A percentile compares a stretch with the other conserved stretches of the same genome.
phyloP scores from a whole-genome alignment of 2,329 filamentous ascomycete genomes.

The Daldinia eschscholtzii region DNA sequence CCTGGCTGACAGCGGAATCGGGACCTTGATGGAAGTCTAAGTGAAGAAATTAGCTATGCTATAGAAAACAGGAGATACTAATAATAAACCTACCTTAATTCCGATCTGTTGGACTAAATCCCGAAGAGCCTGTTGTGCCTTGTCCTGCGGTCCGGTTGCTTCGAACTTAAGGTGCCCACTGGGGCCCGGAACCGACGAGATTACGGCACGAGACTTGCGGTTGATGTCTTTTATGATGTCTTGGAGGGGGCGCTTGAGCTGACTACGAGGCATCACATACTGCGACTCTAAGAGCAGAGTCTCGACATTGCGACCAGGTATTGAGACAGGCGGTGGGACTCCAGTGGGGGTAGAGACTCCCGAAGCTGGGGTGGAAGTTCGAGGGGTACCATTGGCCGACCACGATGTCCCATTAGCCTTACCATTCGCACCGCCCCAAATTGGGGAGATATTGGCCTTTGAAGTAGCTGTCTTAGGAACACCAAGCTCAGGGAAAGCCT shows the following conservation, averaged over 20 bases:
- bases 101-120: slow-evolving; percentile 91
- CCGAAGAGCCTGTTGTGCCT: slow-evolving; percentile 88
- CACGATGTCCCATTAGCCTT: slow-evolving; percentile 67
- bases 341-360: slow-evolving; percentile 64
- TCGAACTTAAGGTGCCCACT: slow-evolving; percentile 84
- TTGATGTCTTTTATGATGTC: slow-evolving; percentile 94
- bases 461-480: slow-evolving; percentile 71
- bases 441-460: slow-evolving; percentile 72
- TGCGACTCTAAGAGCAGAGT: slow-evolving; percentile 78
- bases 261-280: slow-evolving; percentile 79
- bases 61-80: background rate
- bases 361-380: slow-evolving; percentile 73
- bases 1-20: slow-evolving; percentile 85
- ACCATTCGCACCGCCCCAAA: slow-evolving; percentile 76
- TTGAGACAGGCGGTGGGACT: slow-evolving; percentile 71
- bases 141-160: slow-evolving; percentile 84
- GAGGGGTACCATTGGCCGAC: slow-evolving; percentile 67
- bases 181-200: slow-evolving; percentile 80
- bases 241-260: slow-evolving; percentile 85
- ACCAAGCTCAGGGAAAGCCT: slow-evolving; percentile 93
- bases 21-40: slow-evolving; percentile 73
- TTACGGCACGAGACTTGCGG: slow-evolving; percentile 86
- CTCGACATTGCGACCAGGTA: slow-evolving; percentile 87
- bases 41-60: slow-evolving; percentile 10
- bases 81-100: slow-evolving; percentile 74